Evolutionary conservation across 139 green algal genomes (phyloP).

Genomic region (Chlamydomonas asymmetrica): DNA sequence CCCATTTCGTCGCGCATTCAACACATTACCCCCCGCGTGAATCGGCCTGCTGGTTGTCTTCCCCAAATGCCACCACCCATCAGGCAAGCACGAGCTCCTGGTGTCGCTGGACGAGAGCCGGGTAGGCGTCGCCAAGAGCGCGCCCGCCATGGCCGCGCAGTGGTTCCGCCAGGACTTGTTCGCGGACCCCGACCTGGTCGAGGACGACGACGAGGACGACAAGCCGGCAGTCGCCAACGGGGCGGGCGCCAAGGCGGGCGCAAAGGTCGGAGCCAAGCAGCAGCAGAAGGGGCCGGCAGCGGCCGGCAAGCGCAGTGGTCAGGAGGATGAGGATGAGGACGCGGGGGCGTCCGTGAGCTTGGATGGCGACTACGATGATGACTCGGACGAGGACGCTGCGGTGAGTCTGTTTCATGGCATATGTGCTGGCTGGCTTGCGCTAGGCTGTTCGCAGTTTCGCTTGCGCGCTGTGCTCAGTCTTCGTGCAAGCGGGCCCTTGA

Average conservation of each 20-base stretch:
- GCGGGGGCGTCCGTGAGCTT: conserved; percentile 5
- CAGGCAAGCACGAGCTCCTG: too few species aligned
- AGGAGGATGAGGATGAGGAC: conserved; percentile 37
- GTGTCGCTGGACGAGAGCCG: conserved; percentile 70
- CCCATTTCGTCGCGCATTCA: too few species aligned
- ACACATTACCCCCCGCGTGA: too few species aligned
- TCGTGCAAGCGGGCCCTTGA: too few species aligned
- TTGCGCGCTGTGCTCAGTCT: too few species aligned
- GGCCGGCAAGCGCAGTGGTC: conserved; percentile 7
- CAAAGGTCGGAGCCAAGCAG: conserved; percentile 9
- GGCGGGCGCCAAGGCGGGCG: background rate
- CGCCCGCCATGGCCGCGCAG: conserved; percentile 67
- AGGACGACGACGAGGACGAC: conserved; percentile 41
- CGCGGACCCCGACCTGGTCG: conserved; percentile 52
- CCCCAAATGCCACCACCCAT: too few species aligned
- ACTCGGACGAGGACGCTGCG: too few species aligned
- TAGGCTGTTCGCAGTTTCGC: too few species aligned
- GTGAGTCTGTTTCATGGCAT: too few species aligned
- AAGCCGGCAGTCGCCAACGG: background rate
- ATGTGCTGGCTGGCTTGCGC: too few species aligned
- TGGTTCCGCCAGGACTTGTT: conserved; percentile 89
- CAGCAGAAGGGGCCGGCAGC: conserved; percentile 4
- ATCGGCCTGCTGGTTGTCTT: too few species aligned
- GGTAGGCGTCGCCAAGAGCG: conserved; percentile 54
- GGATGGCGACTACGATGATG: conserved; percentile 12